Conservation (phyloP, 352 stramenopile genomes). For the Phytophthora capsici region DNA sequence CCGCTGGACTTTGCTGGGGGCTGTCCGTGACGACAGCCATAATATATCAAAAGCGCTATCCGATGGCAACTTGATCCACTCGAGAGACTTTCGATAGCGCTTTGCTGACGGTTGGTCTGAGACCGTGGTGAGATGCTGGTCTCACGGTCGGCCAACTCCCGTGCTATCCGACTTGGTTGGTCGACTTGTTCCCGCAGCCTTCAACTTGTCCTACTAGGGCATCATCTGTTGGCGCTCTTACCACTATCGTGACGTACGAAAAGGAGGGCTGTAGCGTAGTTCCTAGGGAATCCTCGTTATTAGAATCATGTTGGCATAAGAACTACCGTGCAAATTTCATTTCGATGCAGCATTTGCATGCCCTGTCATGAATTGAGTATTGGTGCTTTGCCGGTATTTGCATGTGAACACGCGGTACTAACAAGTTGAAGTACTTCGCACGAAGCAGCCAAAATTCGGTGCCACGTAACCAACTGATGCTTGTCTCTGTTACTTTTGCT, state of each 20-base stretch:
- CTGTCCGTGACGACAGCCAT: background rate
- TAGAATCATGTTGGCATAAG: background rate
- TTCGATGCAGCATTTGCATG: background rate
- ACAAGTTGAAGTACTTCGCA: too few relatives aligned
- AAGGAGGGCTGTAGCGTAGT: constrained; percentile 6
- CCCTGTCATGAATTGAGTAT: too few relatives aligned
- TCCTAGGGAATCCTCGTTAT: constrained; percentile 7
- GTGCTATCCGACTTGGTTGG: constrained; percentile 19
- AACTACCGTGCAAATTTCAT: background rate
- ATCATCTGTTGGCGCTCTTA: background rate
- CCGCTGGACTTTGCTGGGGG: too few relatives aligned
- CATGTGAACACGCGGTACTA: background rate
- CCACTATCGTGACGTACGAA: background rate
- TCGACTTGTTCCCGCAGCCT: background rate
- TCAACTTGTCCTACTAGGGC: constrained; percentile 7
- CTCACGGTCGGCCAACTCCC: background rate
- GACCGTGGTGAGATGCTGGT: background rate
- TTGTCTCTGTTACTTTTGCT: constrained; percentile 18
- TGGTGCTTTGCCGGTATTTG: too few relatives aligned
- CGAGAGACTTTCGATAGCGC: constrained; percentile 7
- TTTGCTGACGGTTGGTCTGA: constrained; percentile 1
- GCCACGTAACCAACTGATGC: background rate
- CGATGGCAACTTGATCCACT: constrained; percentile 5
- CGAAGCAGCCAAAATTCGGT: too few relatives aligned
- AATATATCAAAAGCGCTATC: constrained; percentile 7